phyloP scores from a whole-genome alignment of 257 asterid genomes.

The Solanum peruvianum region DNA sequence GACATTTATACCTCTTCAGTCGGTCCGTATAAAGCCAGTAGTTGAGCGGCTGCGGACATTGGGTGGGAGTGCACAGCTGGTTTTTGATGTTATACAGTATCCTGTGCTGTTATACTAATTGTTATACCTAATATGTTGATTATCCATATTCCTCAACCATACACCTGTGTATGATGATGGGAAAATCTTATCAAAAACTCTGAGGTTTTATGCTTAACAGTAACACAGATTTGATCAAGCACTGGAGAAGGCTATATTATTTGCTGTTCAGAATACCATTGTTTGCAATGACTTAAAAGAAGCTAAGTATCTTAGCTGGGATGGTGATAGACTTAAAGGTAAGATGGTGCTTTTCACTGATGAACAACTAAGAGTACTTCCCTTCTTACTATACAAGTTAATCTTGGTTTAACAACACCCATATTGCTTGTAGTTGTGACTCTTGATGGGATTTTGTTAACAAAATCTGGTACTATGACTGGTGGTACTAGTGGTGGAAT shows the following conservation, averaged over 20 bases:
- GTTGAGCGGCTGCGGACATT: constrained; percentile 78
- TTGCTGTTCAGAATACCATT: constrained; percentile 94
- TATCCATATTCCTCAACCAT: not conserved
- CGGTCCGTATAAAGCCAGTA: constrained; percentile 91
- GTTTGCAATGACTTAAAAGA: constrained; percentile 90
- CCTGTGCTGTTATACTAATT: constrained; percentile 27
- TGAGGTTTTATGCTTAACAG: constrained; percentile 40
- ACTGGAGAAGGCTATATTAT: constrained; percentile 78
- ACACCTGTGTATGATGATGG: not conserved
- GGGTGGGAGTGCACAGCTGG: constrained; percentile 90
- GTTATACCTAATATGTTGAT: not conserved
- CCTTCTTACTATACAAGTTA: not conserved
- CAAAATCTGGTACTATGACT: constrained; percentile 99
- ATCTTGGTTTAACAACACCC: not conserved
- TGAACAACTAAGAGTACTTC: not conserved
- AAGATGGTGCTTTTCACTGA: not conserved
- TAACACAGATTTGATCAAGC: constrained; percentile 53
- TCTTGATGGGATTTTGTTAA: constrained; percentile 75
- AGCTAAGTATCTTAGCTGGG: constrained; percentile 97
- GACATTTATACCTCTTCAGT: constrained; percentile 91
- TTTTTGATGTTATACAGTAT: constrained; percentile 92
- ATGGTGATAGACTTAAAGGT: constrained; percentile 87
- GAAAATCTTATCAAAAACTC: not conserved
- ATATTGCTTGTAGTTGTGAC: constrained; percentile 58
- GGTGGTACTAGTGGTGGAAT: constrained; percentile 99